Evolutionary conservation across 1,139 yeast species (phyloP), one percentile per base, ranked within the genome.

Genomic region (Yamadazyma pseudoaaseri): DNA sequence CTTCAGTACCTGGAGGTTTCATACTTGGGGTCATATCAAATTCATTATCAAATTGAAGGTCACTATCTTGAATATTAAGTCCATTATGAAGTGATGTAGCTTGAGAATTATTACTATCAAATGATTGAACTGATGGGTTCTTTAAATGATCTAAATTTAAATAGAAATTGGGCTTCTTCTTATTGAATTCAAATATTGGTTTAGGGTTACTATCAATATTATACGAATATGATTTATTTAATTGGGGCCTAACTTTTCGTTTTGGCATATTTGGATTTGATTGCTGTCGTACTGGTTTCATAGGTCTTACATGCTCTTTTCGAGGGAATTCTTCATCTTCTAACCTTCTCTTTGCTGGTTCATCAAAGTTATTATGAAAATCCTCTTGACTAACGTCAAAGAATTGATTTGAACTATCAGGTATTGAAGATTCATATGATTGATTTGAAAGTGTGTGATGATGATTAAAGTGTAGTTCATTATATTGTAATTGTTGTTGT

Each of bases 1-100:
- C 46, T 27, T 49, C 52, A 4, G 59, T 45, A 6, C 60, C 60
- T 1, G 74, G 73, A 1, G 74, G 73, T 28, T 63, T 64, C 65
- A 66, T 61, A 6, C 59, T 54, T 0, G 74, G 74, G 0, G 75
- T 69, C 13, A 64, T 43, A 20, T 45, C 48, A 20, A 38, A 38
- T 5, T 36, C 35, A 18, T 37, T 35, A 27, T 46, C 49, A 10
- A 43, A 39, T 22, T 41, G 31, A 14, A 45, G 31, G 31, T 46
- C 50, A 23, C 36, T 29, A 23, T 46, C 50, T n/a, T 30, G 27
- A 13, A 38, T 32, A 3, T 31, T 26, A 13, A 38, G 33, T 4
- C 20, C 20, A 20, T 12, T 12, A 18, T 15, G 10, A 10, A 9
- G n/a, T 20, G 34, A 21, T 16, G 37, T 23, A 15, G 27, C 16